Conservation (phyloP, 2,329 filamentous ascomycete species). For the Raffaelea ambrosiae region DNA sequence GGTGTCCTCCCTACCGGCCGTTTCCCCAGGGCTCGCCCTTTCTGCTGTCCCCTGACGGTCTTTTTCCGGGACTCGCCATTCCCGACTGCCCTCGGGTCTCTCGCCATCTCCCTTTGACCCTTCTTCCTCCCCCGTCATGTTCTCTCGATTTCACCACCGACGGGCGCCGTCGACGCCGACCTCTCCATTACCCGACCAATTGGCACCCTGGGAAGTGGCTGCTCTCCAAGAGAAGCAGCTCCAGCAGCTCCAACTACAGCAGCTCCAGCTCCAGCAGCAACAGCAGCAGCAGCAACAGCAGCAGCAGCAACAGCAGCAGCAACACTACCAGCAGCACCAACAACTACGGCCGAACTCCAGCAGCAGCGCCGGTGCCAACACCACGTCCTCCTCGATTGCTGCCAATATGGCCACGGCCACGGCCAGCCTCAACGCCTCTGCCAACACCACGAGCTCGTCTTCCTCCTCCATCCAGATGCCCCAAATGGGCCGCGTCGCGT, state of each 20-base stretch:
- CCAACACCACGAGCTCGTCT: conserved; percentile 8
- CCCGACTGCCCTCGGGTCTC: too few species aligned
- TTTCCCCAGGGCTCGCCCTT: too few species aligned
- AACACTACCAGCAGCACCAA: not conserved
- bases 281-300: conserved; percentile 25
- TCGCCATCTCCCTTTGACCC: not conserved
- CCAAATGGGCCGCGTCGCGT: conserved; percentile 36
- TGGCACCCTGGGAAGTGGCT: conserved; percentile 27
- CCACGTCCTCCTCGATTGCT: not conserved
- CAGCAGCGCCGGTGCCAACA: conserved; percentile 2
- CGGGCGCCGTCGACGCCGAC: conserved; percentile 45
- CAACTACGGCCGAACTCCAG: conserved; percentile 5
- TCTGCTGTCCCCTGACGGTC: too few species aligned
- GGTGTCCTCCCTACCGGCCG: too few species aligned
- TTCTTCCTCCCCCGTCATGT: conserved; percentile 8
- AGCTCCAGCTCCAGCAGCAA: not conserved
- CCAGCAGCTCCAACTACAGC: conserved; percentile 12
- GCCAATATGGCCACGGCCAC: not conserved
- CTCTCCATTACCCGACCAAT: conserved; percentile 41
- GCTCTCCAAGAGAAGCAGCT: conserved; percentile 32
- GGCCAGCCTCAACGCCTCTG: not conserved
- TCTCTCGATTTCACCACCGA: conserved; percentile 50
- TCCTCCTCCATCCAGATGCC: conserved; percentile 33
- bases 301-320: not conserved
- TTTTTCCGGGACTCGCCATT: too few species aligned